A percentile compares a stretch with the other conserved stretches of the same genome.
Conservation (phyloP, 2,329 filamentous ascomycete genomes). For the Ophiostoma perfectum region DNA sequence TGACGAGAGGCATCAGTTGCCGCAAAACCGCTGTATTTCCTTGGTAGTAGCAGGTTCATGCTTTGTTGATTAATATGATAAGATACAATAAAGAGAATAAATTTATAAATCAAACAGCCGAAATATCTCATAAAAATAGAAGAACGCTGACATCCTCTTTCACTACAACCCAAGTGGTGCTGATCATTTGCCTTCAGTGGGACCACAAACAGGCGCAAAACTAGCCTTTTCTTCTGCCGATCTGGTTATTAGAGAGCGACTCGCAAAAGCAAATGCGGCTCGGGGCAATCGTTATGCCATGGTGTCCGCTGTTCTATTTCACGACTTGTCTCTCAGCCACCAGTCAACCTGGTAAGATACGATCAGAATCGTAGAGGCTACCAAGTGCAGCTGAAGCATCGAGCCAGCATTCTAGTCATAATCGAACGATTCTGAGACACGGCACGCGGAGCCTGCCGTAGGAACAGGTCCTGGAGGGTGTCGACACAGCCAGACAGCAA, state of each 20-base stretch:
- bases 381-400: too few relatives aligned
- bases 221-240: background rate
- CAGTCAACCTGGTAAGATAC: too few relatives aligned
- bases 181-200: background rate
- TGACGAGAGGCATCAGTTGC: background rate
- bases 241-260: too few relatives aligned
- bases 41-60: background rate
- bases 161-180: background rate
- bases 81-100: too few relatives aligned
- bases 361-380: too few relatives aligned
- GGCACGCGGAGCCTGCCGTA: background rate
- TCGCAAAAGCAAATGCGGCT: too few relatives aligned
- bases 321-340: too few relatives aligned
- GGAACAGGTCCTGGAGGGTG: background rate
- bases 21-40: too few relatives aligned
- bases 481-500: background rate
- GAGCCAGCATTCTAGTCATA: background rate
- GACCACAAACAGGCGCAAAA: conserved; percentile 10
- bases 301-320: too few relatives aligned
- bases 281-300: too few relatives aligned
- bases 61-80: background rate
- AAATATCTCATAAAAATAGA: background rate
- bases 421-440: background rate
- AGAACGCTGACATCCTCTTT: background rate
- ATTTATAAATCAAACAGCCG: too few relatives aligned